These are phyloP conservation scores for Borealophlyctis nickersoniae DNA, from an alignment of 192 early-diverging fungal species.

Conservation along the genomic window DNA sequence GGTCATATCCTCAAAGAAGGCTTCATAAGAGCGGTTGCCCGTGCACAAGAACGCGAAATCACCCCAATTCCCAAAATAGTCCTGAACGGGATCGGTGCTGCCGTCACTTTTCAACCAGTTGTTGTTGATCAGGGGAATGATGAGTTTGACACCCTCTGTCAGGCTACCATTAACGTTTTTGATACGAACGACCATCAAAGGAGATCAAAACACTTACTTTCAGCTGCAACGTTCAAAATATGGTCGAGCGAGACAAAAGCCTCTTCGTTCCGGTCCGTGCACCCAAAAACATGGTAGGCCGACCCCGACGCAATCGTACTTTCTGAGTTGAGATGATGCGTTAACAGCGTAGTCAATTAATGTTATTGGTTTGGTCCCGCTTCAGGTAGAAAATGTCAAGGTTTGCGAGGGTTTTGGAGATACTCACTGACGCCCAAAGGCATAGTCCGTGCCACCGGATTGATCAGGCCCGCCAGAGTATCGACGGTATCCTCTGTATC, in stretches of 20 bases:
- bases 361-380: too few species aligned
- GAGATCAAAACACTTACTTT: not conserved
- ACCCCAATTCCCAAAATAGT: conserved; percentile 2
- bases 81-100: not conserved
- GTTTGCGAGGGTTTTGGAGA: too few species aligned
- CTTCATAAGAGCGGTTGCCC: conserved; percentile 1
- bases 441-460: conserved; percentile 3
- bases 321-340: too few species aligned
- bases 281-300: conserved; percentile 6
- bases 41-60: conserved; percentile 10
- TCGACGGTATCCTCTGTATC: conserved; percentile 5
- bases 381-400: not conserved
- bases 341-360: too few species aligned
- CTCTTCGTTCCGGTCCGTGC: conserved; percentile 5
- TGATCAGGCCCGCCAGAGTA: conserved; percentile 8
- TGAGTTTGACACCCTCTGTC: conserved; percentile 6
- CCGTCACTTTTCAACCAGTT: conserved; percentile 9
- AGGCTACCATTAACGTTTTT: not conserved
- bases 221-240: conserved; percentile 8
- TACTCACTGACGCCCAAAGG: conserved; percentile 9
- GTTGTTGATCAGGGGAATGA: conserved; percentile 18
- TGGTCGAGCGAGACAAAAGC: conserved; percentile 8
- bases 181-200: not conserved
- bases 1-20: conserved; percentile 6
- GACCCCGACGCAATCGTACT: not conserved